Conservation (phyloP, 164 flowering plant species). For the Protea cynaroides region DNA sequence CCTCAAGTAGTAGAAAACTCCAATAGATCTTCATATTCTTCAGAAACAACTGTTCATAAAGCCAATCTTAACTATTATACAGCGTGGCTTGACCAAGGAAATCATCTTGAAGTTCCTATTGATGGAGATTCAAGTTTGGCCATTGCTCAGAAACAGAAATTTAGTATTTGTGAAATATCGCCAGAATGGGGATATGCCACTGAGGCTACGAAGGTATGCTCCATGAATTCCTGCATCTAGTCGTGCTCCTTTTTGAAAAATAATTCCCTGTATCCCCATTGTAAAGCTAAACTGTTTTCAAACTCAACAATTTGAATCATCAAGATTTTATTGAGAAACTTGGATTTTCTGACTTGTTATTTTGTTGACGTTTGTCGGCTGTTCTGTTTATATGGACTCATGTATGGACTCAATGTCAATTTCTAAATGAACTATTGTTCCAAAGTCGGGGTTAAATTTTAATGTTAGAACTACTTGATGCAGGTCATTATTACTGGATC, state of each 20-base stretch:
- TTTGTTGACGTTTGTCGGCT: too few relatives aligned
- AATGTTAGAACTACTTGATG: constrained; percentile 16
- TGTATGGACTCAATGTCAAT: too few relatives aligned
- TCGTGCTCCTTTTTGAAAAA: neutral
- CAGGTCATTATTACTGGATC: constrained; percentile 90
- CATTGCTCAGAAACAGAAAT: constrained; percentile 54
- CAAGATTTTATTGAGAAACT: too few relatives aligned
- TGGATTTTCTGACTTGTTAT: too few relatives aligned
- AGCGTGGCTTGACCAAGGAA: constrained; percentile 36
- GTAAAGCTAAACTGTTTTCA: too few relatives aligned
- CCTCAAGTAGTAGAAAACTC: constrained; percentile 29
- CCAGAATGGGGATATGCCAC: constrained; percentile 83
- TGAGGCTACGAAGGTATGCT: constrained; percentile 71
- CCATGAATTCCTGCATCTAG: neutral
- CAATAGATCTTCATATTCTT: constrained; percentile 25
- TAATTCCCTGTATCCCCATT: neutral
- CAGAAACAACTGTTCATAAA: constrained; percentile 23
- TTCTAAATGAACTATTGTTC: neutral
- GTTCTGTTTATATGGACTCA: too few relatives aligned
- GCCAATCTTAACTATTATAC: constrained; percentile 27
- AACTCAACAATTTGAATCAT: too few relatives aligned
- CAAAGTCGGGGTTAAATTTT: neutral
- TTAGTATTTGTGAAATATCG: constrained; percentile 68
- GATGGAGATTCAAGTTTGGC: constrained; percentile 42
- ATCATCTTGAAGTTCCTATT: constrained; percentile 28